phyloP scores from a whole-genome alignment of 768 basidiomycete species.

The Sarcomyxa edulis region DNA sequence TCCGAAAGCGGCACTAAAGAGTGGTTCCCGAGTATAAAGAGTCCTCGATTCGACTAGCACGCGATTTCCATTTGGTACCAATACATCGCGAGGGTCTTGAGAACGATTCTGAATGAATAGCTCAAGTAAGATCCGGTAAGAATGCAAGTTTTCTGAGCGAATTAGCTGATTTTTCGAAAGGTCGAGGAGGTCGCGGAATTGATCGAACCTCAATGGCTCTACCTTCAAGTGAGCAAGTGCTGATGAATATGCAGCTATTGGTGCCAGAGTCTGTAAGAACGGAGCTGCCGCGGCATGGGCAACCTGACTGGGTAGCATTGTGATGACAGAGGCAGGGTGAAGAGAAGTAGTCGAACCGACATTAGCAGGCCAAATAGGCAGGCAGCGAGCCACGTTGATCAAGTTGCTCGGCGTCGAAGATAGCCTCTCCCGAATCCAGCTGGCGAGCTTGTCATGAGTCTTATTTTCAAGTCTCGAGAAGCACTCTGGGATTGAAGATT shows the following conservation, averaged over 20 bases:
- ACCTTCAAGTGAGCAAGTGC: slow-evolving; percentile 8
- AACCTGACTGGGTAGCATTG: slow-evolving; percentile 17
- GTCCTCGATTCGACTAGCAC: slow-evolving; percentile 17
- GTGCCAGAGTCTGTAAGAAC: slow-evolving; percentile 8
- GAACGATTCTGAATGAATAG: background rate
- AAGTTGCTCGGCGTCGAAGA: slow-evolving; percentile 8
- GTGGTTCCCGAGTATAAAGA: slow-evolving; percentile 27
- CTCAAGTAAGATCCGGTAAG: background rate
- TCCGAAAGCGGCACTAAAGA: slow-evolving; percentile 32
- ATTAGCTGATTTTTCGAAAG: background rate
- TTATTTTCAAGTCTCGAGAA: slow-evolving; percentile 15
- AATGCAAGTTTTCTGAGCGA: background rate
- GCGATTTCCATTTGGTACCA: slow-evolving; percentile 26
- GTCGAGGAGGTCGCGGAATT: slow-evolving; percentile 12
- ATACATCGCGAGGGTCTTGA: slow-evolving; percentile 9
- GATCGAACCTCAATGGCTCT: slow-evolving; percentile 6
- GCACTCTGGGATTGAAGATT: slow-evolving; percentile 7
- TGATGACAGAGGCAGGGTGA: slow-evolving; percentile 8
- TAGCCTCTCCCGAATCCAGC: slow-evolving; percentile 23
- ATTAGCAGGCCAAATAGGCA: slow-evolving; percentile 31
- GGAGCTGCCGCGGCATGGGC: slow-evolving; percentile 4
- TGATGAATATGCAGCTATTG: no score
- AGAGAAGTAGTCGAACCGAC: slow-evolving; percentile 5
- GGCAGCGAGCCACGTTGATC: slow-evolving; percentile 14
- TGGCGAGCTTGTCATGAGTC: slow-evolving; percentile 17